Evolutionary conservation across 2,329 filamentous ascomycete species (phyloP).

Genomic region (Aspergillus pseudotamarii): DNA sequence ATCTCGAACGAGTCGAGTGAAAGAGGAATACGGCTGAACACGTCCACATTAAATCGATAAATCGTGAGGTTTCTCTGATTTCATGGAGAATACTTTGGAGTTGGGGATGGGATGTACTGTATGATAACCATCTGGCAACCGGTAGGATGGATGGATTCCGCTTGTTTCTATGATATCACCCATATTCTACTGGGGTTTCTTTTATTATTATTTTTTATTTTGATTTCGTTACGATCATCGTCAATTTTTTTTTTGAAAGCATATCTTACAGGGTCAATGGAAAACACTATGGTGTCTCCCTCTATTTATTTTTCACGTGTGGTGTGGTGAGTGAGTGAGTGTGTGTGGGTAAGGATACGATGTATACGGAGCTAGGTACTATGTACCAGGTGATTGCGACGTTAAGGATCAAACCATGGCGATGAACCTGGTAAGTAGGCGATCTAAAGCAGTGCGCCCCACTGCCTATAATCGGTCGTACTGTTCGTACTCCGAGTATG

Average conservation of each 20-base stretch:
- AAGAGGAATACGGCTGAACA: conserved; percentile 3
- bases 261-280: neutral
- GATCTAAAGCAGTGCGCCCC: neutral
- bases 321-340: neutral
- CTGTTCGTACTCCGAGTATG: neutral
- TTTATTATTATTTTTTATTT: neutral
- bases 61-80: conserved; percentile 21
- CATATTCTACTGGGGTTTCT: conserved; percentile 11
- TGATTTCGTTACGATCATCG: neutral
- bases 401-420: neutral
- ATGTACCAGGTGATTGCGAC: neutral
- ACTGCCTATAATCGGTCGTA: neutral
- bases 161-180: conserved; percentile 27
- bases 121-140: conserved; percentile 35
- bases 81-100: conserved; percentile 31
- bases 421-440: neutral
- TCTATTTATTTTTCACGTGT: neutral
- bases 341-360: neutral
- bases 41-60: conserved; percentile 7
- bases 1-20: conserved; percentile 8
- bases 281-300: neutral
- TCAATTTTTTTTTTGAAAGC: conserved; percentile 1
- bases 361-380: neutral
- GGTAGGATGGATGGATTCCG: conserved; percentile 24
- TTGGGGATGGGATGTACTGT: conserved; percentile 33